Evolutionary conservation across 164 flowering plant genomes (phyloP).

Genomic region (Tinospora cordifolia): DNA sequence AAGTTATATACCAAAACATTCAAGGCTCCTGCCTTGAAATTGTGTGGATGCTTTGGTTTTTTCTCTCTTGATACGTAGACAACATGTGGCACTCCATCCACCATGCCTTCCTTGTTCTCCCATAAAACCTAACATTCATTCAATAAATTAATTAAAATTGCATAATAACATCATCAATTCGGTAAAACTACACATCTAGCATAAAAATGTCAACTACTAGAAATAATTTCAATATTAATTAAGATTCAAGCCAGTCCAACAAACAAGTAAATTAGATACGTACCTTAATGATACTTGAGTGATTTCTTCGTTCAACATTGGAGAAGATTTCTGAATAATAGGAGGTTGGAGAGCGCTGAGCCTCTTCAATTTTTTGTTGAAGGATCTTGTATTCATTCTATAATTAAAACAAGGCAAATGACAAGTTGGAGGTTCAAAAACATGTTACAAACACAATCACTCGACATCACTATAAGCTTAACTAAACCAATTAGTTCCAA

Average conservation of each 20-base stretch:
- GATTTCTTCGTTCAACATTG: conserved; percentile 26
- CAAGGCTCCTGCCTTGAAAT: conserved; percentile 76
- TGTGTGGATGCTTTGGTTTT: conserved; percentile 43
- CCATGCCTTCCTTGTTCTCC: conserved; percentile 36
- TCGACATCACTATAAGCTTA: too few relatives aligned
- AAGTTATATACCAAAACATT: conserved; percentile 60
- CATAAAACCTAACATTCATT: conserved; percentile 51
- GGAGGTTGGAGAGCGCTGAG: conserved; percentile 1
- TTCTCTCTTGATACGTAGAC: conserved; percentile 63
- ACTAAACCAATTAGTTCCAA: too few relatives aligned
- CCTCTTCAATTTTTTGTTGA: conserved; percentile 29
- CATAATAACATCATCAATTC: too few relatives aligned
- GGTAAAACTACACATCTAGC: too few relatives aligned
- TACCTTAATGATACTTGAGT: conserved; percentile 49
- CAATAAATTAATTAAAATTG: too few relatives aligned
- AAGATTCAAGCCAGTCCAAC: too few relatives aligned
- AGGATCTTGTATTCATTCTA: conserved; percentile 45
- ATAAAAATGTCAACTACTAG: too few relatives aligned
- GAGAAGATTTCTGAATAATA: conserved; percentile 29
- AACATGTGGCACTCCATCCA: conserved; percentile 42
- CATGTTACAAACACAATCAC: too few relatives aligned
- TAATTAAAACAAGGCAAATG: too few relatives aligned
- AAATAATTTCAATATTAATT: too few relatives aligned
- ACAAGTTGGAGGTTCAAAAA: too few relatives aligned
- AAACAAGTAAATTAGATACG: too few relatives aligned